These are phyloP conservation scores for Thelonectria blattea DNA, from an alignment of 2,329 filamentous ascomycete genomes.

Conservation along the genomic window DNA sequence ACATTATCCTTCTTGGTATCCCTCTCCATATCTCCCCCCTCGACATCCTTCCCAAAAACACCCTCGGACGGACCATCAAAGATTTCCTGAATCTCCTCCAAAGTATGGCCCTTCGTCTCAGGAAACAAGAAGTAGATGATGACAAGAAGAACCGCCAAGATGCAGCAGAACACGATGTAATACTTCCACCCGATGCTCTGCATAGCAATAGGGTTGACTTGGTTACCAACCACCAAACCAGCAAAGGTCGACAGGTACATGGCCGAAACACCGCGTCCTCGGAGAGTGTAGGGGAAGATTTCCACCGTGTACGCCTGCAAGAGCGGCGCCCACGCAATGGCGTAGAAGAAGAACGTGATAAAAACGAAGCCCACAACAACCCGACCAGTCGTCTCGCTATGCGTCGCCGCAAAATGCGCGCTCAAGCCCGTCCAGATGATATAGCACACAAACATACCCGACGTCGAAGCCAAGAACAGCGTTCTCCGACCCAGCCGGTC, in stretches of 20 bases:
- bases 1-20: slow-evolving; percentile 25
- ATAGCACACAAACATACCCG: slow-evolving; percentile 46
- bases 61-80: slow-evolving; percentile 35
- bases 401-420: slow-evolving; percentile 27
- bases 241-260: slow-evolving; percentile 32
- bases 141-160: slow-evolving; percentile 40
- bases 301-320: slow-evolving; percentile 40
- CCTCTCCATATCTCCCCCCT: slow-evolving; percentile 6
- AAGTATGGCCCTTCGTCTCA: slow-evolving; percentile 40
- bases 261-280: slow-evolving; percentile 27
- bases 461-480: slow-evolving; percentile 46
- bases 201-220: slow-evolving; percentile 50
- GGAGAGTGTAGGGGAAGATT: slow-evolving; percentile 36
- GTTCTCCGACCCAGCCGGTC: slow-evolving; percentile 49
- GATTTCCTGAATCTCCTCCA: slow-evolving; percentile 41
- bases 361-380: slow-evolving; percentile 47
- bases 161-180: slow-evolving; percentile 48
- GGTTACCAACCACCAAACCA: slow-evolving; percentile 44
- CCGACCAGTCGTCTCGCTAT: slow-evolving; percentile 30
- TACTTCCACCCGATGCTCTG: slow-evolving; percentile 47
- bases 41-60: slow-evolving; percentile 2
- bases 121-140: slow-evolving; percentile 48
- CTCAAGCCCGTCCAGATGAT: slow-evolving; percentile 42
- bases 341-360: slow-evolving; percentile 47
- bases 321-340: slow-evolving; percentile 44